These are phyloP conservation scores for Monilinia aucupariae DNA, from an alignment of 2,329 filamentous ascomycete species.

Conservation along the genomic window DNA sequence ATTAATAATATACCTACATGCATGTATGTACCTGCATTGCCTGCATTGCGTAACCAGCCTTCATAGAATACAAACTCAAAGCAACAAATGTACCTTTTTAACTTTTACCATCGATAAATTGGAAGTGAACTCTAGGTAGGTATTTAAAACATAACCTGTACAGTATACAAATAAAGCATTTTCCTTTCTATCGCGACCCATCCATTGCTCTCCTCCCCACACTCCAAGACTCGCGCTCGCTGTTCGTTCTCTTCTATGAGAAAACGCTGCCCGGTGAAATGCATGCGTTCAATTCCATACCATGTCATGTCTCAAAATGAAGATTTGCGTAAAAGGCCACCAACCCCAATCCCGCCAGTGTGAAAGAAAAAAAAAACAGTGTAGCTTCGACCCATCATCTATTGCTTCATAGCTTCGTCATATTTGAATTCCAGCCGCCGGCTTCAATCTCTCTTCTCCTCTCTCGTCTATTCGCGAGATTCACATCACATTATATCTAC, in stretches of 20 bases:
- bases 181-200: not conserved
- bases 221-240: not conserved
- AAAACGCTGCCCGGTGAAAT: not conserved
- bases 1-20: not conserved
- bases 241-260: not conserved
- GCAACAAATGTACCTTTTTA: not conserved
- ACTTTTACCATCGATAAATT: conserved; percentile 3
- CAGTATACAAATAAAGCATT: conserved; percentile 6
- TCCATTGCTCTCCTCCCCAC: not conserved
- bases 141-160: conserved; percentile 14
- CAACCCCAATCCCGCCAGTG: not conserved
- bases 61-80: not conserved
- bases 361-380: not conserved
- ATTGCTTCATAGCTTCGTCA: conserved; percentile 5
- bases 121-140: not conserved
- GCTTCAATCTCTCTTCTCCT: not conserved
- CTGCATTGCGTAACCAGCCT: not conserved
- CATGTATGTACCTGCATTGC: not conserved
- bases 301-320: not conserved
- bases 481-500: not conserved
- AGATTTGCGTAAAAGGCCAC: not conserved
- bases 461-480: not conserved
- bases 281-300: not conserved
- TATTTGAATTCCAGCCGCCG: conserved; percentile 2
- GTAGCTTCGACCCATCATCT: not conserved